Percentiles rank a stretch among this genome's conserved stretches.
These are phyloP conservation scores for Neonectria punicea DNA, from an alignment of 2,329 filamentous ascomycete species.

Conservation along the genomic window DNA sequence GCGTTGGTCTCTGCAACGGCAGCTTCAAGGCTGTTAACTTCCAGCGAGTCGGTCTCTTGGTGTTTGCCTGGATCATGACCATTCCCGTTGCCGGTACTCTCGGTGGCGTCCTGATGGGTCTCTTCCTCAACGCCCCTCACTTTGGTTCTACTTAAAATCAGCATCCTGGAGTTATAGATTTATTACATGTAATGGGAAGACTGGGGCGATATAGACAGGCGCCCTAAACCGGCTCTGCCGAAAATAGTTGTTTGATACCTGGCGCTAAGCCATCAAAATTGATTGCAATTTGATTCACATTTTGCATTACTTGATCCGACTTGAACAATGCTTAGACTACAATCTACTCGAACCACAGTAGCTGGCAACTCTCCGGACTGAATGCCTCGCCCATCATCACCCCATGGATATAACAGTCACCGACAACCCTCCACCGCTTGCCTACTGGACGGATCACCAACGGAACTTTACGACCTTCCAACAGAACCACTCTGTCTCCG, in stretches of 20 bases:
- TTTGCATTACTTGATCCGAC: not conserved
- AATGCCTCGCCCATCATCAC: not conserved
- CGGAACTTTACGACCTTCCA: too few relatives aligned
- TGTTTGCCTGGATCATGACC: conserved; percentile 69
- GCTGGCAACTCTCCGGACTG: not conserved
- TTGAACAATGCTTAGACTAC: not conserved
- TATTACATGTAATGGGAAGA: conserved; percentile 15
- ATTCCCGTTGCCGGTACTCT: conserved; percentile 56
- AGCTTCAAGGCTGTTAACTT: conserved; percentile 79
- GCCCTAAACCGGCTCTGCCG: conserved; percentile 1
- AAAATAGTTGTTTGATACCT: conserved; percentile 15
- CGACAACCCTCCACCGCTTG: not conserved
- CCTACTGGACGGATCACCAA: too few relatives aligned
- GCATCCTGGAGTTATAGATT: not conserved
- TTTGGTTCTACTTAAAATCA: conserved; percentile 30
- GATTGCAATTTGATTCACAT: not conserved
- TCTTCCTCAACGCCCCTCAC: conserved; percentile 54
- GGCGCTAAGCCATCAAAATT: conserved; percentile 7
- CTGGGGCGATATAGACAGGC: conserved; percentile 14
- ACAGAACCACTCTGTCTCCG: too few relatives aligned
- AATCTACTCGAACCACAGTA: too few relatives aligned
- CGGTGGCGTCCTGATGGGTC: conserved; percentile 53
- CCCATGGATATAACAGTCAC: not conserved
- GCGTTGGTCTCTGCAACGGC: conserved; percentile 82
- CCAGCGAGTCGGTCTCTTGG: conserved; percentile 74